Base-by-base conservation (phyloP, 352 stramenopile genomes). In the Phytophthora sojae region DNA sequence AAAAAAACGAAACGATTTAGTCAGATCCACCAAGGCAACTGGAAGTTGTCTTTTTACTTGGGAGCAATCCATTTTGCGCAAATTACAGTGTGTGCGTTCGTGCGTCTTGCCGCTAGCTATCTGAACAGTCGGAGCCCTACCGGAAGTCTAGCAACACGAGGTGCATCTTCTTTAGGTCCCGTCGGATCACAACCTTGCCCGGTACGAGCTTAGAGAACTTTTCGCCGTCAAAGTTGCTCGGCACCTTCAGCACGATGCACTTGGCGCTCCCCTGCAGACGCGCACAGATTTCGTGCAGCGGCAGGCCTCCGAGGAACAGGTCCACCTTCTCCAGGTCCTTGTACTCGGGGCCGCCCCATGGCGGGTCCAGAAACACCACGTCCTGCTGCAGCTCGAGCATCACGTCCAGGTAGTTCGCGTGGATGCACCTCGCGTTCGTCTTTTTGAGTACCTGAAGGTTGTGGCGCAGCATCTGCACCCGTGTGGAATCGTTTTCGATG, bases 281-380 rank as follows among this genome's bases (percentile, higher is more conserved):
- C 52, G 79, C 72, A 56, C 86, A 94, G 55, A 95, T 84, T 14
- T 85, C 79, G 53, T 92, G 80, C 54, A 95, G 76, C 11, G 85
- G 85, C 11, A 84, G 50, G 6, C 79, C 78, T 47, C 80, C 87
- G 8, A 96, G 81, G 32, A 85, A 93, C 1, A 96, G 69, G 56
- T 94, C 85, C 29, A 96, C 82, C 30, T 82, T 85, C 2, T 82
- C 76, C 6, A 87, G 81, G 26, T 90, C 81, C 53, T 91, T 92
- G 76, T 96, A 96, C 68, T 95, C 87, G 1, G 84, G 84, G 7
- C 89, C 89, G 32, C 89, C 89, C 89, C 89, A 96, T 58, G 89
- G 89, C 30, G 89, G 89, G 52, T 96, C 89, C 17, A 96, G 76
- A 62, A 96, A 96, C 45, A 95, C 83, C 47, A 96, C 85, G 57